Conservation (phyloP, 2,329 filamentous ascomycete species). For the Stachybotrys echinatus region DNA sequence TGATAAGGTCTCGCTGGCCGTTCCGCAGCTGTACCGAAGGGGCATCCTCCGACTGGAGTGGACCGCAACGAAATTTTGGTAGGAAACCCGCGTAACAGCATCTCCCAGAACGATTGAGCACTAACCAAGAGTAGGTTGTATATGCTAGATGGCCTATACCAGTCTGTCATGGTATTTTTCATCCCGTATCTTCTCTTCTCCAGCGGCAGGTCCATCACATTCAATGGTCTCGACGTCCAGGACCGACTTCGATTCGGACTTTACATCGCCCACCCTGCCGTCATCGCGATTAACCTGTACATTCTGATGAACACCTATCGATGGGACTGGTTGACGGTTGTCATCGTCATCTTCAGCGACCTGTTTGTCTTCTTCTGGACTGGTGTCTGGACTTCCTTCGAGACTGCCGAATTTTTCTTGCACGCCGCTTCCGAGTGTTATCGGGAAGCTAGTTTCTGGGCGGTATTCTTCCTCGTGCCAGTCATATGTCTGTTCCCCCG, state of each 20-base stretch:
- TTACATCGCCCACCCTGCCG: slow-evolving; percentile 77
- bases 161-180: slow-evolving; percentile 90
- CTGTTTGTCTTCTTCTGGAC: slow-evolving; percentile 95
- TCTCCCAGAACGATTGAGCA: not conserved
- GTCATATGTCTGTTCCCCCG: slow-evolving; percentile 81
- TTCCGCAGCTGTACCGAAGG: slow-evolving; percentile 90
- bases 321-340: slow-evolving; percentile 94
- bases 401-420: slow-evolving; percentile 58
- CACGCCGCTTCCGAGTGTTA: slow-evolving; percentile 75
- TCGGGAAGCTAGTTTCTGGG: slow-evolving; percentile 80
- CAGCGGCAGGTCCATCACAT: slow-evolving; percentile 62
- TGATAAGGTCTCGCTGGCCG: slow-evolving; percentile 86
- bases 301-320: slow-evolving; percentile 94
- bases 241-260: slow-evolving; percentile 82
- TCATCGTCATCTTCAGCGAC: slow-evolving; percentile 77
- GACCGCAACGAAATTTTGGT: slow-evolving; percentile 97
- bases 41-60: slow-evolving; percentile 96
- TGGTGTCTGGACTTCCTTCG: slow-evolving; percentile 65
- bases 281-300: slow-evolving; percentile 88
- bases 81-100: slow-evolving; percentile 26
- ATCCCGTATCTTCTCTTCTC: slow-evolving; percentile 80
- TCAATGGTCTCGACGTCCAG: slow-evolving; percentile 68
- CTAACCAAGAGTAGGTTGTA: slow-evolving; percentile 60
- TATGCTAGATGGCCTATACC: slow-evolving; percentile 92
- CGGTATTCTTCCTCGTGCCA: slow-evolving; percentile 70